These are phyloP conservation scores for Aspergillus melleus DNA, from an alignment of 2,329 filamentous ascomycete species.

Conservation along the genomic window DNA sequence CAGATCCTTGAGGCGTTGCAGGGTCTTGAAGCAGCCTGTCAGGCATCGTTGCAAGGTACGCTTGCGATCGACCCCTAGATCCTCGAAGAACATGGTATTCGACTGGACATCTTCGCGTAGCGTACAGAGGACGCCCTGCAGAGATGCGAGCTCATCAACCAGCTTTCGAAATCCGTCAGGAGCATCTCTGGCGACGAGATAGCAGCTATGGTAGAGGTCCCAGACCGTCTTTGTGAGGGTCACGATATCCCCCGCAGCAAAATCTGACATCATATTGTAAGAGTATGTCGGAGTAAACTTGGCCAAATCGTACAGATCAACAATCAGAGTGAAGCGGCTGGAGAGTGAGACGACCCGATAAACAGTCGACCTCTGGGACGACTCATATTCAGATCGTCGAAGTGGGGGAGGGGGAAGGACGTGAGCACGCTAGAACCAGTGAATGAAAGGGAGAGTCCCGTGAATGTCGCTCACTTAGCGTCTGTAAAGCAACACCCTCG, in stretches of 20 bases:
- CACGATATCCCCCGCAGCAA: conserved; percentile 24
- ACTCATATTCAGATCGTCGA: background rate
- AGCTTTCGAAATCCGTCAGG: conserved; percentile 32
- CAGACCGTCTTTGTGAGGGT: conserved; percentile 26
- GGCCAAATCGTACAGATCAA: background rate
- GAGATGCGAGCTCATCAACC: conserved; percentile 26
- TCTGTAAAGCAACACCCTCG: background rate
- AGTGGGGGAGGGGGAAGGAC: background rate
- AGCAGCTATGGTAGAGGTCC: conserved; percentile 30
- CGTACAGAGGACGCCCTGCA: conserved; percentile 26
- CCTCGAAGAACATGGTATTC: conserved; percentile 23
- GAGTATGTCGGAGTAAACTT: background rate
- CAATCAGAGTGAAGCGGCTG: background rate
- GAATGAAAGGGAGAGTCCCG: background rate
- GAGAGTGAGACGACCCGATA: background rate
- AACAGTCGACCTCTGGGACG: background rate
- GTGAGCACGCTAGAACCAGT: background rate
- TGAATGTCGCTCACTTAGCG: background rate
- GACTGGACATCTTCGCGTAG: conserved; percentile 27
- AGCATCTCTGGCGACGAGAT: conserved; percentile 24
- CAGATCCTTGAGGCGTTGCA: conserved; percentile 25
- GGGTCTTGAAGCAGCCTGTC: conserved; percentile 21
- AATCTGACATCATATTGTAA: conserved; percentile 6
- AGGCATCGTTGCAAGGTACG: conserved; percentile 26
- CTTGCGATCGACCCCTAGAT: conserved; percentile 23